Base-by-base conservation (phyloP, 2,329 filamentous ascomycete species). In the Beauveria rudraprayagi region DNA sequence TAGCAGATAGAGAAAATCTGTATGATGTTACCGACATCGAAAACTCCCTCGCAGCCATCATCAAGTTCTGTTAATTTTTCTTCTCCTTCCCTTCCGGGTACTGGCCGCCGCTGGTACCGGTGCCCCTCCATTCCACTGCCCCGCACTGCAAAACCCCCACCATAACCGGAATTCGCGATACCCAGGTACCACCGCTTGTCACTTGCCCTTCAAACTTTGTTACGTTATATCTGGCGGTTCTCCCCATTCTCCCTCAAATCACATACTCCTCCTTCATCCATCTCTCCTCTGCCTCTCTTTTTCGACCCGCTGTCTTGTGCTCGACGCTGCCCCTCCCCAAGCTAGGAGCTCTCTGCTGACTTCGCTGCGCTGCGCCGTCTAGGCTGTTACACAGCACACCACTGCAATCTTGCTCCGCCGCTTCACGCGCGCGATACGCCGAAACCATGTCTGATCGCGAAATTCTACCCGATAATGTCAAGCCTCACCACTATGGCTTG, bases 401-500 rank as follows among this genome's bases (percentile, higher is more conserved):
- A 34, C 22, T 19, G n/a, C 56, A 41, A 46, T 37, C 40, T 53
- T 60, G 56, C 16, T 60, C 56, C 40, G 56, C 56, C 48, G 56
- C 56, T 8, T 60, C 56, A 41, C 56, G 56, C 26, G 56, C 56
- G 56, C 48, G 48, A 60, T 60, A 60, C 56, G 56, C 46, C 48
- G 54, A 63, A 63, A 71, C 70, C 56, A 85, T 85, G 79, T 73
- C 77, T 56, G 84, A 87, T 73, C 79, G 85, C 71, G 84, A 88
- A 63, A 79, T 85, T 65, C 81, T 88, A 64, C 84, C 85, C 53
- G 78, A 79, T 68, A 76, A 75, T 66, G 85, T 93, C 71, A 93
- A 91, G 77, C 92, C 94, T 2, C 78, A 81, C 64, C 91, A 97
- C 78, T 99, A 99, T 77, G 80, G 84, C 69, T 80, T 99, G 66